A percentile compares a stretch with the other conserved stretches of the same genome.
Evolutionary conservation across 2,329 filamentous ascomycete genomes (phyloP).

Genomic region (Nemania abortiva): DNA sequence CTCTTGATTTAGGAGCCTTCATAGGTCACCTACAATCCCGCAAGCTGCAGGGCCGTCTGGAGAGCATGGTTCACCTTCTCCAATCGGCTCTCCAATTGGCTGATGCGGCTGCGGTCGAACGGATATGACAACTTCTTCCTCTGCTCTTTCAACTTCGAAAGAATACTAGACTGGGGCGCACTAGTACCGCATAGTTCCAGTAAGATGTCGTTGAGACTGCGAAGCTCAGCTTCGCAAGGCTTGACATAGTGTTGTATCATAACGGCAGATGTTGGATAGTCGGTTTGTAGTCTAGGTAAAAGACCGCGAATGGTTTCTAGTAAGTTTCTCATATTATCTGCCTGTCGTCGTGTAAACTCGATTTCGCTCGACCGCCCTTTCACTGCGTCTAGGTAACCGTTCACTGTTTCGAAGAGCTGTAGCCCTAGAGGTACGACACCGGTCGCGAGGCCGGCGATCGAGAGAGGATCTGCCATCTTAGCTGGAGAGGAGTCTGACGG

Average conservation of each 20-base stretch:
- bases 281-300: background rate
- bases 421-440: background rate
- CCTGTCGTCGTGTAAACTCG: background rate
- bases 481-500: background rate
- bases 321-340: background rate
- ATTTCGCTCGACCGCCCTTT: background rate
- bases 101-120: conserved; percentile 10
- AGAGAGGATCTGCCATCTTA: background rate
- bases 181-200: background rate
- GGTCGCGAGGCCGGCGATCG: background rate
- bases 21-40: conserved; percentile 4
- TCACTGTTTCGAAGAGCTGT: background rate
- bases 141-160: conserved; percentile 6
- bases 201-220: background rate
- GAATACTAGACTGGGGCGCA: background rate
- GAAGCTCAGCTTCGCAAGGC: background rate
- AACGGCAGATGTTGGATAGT: background rate
- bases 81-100: conserved; percentile 1
- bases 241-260: background rate
- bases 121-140: conserved; percentile 15
- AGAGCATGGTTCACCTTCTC: conserved; percentile 3
- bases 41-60: conserved; percentile 7
- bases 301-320: background rate
- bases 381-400: background rate
- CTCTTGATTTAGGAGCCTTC: background rate